Evolutionary conservation across 2,329 filamentous ascomycete genomes (phyloP).

Genomic region (Hymenotorrendiella dingleyae): DNA sequence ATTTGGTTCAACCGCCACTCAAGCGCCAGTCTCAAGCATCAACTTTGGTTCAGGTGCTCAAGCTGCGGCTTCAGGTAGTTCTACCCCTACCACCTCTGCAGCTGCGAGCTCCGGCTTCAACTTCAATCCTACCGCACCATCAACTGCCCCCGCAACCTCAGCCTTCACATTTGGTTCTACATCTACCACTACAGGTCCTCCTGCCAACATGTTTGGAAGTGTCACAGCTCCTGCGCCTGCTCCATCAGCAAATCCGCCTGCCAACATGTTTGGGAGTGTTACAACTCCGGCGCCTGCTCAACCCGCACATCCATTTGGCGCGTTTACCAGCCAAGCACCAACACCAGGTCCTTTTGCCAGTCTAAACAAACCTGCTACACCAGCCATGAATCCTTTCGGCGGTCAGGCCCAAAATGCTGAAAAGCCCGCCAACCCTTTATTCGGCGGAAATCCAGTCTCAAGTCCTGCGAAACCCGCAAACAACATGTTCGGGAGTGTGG

Average conservation of each 20-base stretch:
- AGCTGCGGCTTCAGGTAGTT: background rate
- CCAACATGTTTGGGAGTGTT: too few relatives aligned
- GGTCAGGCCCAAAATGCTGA: background rate
- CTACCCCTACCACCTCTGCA: background rate
- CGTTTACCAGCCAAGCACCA: background rate
- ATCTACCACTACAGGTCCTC: background rate
- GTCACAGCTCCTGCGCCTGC: too few relatives aligned
- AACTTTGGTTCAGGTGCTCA: background rate
- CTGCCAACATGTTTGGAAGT: too few relatives aligned
- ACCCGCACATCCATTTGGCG: background rate
- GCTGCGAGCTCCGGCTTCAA: background rate
- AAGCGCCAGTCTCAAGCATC: background rate
- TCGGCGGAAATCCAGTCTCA: background rate
- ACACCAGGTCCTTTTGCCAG: background rate
- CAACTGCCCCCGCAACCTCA: too few relatives aligned
- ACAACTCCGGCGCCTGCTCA: too few relatives aligned
- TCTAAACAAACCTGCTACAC: background rate
- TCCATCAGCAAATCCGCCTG: too few relatives aligned
- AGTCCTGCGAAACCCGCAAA: background rate
- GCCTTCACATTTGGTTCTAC: background rate
- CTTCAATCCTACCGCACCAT: too few relatives aligned
- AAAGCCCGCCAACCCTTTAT: background rate
- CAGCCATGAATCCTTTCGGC: background rate
- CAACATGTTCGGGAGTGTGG: background rate
- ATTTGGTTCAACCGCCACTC: constrained; percentile 2